These are phyloP conservation scores for Helichrysum umbraculigerum DNA, from an alignment of 129 eudicot genomes.

Conservation along the genomic window DNA sequence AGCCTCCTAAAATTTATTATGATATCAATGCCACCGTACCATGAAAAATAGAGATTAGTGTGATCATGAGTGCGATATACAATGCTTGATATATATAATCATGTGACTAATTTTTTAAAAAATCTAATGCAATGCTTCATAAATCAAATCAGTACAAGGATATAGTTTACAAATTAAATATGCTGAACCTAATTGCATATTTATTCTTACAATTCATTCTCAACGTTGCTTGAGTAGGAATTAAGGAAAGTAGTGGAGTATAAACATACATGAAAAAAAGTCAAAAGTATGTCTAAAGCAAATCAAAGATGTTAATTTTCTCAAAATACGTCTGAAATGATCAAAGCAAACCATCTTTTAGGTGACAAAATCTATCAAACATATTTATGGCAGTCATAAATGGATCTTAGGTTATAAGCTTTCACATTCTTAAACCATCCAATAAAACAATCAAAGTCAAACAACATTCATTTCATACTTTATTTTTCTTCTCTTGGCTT, in stretches of 20 bases:
- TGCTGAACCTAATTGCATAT: not conserved
- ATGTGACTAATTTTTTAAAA: not conserved
- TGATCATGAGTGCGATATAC: too few species aligned
- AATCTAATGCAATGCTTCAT: not conserved
- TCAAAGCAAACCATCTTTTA: conserved; percentile 35
- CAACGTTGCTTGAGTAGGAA: conserved; percentile 31
- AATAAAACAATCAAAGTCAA: not conserved
- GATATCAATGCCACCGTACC: too few species aligned
- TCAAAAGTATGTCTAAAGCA: conserved; percentile 41
- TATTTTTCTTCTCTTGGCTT: not conserved
- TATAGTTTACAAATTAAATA: not conserved
- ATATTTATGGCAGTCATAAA: conserved; percentile 33
- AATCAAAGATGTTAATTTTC: conserved; percentile 13
- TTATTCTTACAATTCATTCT: conserved; percentile 6
- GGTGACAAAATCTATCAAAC: conserved; percentile 36
- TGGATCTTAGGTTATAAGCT: conserved; percentile 28
- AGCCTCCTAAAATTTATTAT: too few species aligned
- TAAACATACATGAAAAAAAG: conserved; percentile 30
- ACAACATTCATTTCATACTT: not conserved
- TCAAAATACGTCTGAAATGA: conserved; percentile 37
- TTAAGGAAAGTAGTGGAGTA: conserved; percentile 31
- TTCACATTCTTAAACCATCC: conserved; percentile 30
- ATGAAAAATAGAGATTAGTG: too few species aligned
- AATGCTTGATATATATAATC: too few species aligned
- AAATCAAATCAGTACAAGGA: not conserved